A percentile compares a stretch with the other conserved stretches of the same genome.
Evolutionary conservation across 2,329 filamentous ascomycete genomes (phyloP).

Genomic region (Calonectria ilicicola): DNA sequence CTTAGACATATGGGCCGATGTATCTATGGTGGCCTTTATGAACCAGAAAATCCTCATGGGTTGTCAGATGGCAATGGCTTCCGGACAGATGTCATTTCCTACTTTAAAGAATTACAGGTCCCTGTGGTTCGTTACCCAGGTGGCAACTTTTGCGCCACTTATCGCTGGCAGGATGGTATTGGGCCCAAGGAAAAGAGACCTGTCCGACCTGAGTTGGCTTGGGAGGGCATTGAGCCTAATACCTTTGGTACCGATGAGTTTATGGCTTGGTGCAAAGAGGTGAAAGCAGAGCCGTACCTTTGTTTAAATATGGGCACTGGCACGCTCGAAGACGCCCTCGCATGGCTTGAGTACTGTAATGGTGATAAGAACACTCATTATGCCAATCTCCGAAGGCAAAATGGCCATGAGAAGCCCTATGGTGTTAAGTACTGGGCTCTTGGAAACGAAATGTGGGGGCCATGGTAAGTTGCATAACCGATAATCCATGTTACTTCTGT

Average conservation of each 20-base stretch:
- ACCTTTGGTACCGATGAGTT: conserved; percentile 88
- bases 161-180: conserved; percentile 85
- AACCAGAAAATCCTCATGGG: conserved; percentile 76
- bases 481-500: not conserved
- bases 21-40: conserved; percentile 87
- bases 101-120: conserved; percentile 77
- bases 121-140: conserved; percentile 85
- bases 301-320: conserved; percentile 82
- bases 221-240: conserved; percentile 81
- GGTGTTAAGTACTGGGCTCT: conserved; percentile 86
- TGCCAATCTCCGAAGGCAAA: conserved; percentile 79
- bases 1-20: conserved; percentile 85
- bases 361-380: conserved; percentile 79
- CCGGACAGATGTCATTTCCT: conserved; percentile 80
- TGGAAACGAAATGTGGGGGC: conserved; percentile 78
- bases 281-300: conserved; percentile 81
- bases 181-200: conserved; percentile 78
- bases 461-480: conserved; percentile 49
- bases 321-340: conserved; percentile 64
- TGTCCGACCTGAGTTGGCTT: conserved; percentile 71
- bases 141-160: conserved; percentile 87
- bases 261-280: conserved; percentile 79
- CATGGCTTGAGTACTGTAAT: conserved; percentile 89
- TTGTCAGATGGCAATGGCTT: conserved; percentile 79
- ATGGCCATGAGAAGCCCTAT: conserved; percentile 81